Conservation (phyloP, 768 basidiomycete species). For the Exsudoporus frostii region DNA sequence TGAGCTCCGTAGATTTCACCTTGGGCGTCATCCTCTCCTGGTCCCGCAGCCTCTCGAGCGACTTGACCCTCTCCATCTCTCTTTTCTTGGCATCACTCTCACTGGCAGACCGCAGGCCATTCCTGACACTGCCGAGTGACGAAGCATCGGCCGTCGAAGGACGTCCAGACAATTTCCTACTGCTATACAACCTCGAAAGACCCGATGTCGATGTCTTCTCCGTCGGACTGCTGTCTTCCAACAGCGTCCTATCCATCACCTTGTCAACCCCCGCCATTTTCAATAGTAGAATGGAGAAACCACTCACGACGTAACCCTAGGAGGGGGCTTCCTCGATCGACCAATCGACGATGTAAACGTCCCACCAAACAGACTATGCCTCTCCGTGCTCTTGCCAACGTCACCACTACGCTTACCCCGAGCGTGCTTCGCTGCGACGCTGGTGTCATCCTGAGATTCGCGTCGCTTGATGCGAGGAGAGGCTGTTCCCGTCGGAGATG, state of each 20-base stretch:
- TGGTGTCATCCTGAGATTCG: conserved; percentile 25
- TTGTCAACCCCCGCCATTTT: not conserved
- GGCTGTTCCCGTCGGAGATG: conserved; percentile 22
- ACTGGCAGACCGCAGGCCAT: conserved; percentile 18
- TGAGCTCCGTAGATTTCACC: conserved; percentile 21
- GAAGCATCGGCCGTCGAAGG: conserved; percentile 42
- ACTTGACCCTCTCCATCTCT: conserved; percentile 23
- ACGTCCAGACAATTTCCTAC: conserved; percentile 43
- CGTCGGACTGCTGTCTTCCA: conserved; percentile 33
- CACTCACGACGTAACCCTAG: conserved; percentile 63
- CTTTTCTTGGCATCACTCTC: conserved; percentile 19
- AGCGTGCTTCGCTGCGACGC: conserved; percentile 32
- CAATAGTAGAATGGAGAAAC: not conserved
- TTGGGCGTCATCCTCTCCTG: conserved; percentile 20
- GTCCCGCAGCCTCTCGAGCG: conserved; percentile 19
- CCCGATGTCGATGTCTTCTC: conserved; percentile 49
- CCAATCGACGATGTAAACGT: conserved; percentile 58
- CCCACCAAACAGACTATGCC: conserved; percentile 82
- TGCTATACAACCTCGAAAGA: conserved; percentile 45
- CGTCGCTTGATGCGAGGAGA: conserved; percentile 21
- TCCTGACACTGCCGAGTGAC: conserved; percentile 22
- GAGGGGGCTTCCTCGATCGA: conserved; percentile 77
- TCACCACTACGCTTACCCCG: conserved; percentile 54
- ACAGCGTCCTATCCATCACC: conserved; percentile 23
- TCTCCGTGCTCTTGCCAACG: conserved; percentile 43